These are phyloP conservation scores for Microstegium vimineum DNA, from an alignment of 176 grass and related monocot species.

Conservation along the genomic window DNA sequence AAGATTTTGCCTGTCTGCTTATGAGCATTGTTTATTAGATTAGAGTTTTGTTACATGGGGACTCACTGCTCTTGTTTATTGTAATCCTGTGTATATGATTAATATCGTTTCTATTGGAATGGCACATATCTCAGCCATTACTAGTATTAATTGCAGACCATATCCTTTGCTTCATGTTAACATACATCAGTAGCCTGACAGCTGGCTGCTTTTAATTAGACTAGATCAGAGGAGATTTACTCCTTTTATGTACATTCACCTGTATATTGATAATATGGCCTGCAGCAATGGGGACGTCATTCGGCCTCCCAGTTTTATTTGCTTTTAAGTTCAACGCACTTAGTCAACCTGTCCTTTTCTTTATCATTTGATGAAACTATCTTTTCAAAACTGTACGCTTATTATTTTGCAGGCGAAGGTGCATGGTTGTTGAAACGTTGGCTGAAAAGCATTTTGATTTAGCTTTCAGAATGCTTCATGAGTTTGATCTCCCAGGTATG, in stretches of 20 bases:
- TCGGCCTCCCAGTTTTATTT: background rate
- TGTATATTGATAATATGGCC: background rate
- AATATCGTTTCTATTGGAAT: background rate
- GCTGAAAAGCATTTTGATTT: constrained; percentile 96
- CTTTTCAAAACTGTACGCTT: background rate
- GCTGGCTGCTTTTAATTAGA: background rate
- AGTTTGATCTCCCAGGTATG: constrained; percentile 90
- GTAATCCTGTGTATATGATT: background rate
- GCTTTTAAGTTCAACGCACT: background rate
- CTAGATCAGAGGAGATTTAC: background rate
- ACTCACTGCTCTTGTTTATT: background rate
- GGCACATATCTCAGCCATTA: background rate
- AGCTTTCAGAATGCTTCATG: constrained; percentile 86
- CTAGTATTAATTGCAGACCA: background rate
- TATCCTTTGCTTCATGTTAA: background rate
- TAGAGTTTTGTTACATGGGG: background rate
- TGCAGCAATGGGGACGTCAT: background rate
- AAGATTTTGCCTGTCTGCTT: background rate
- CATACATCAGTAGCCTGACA: background rate
- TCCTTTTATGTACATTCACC: background rate
- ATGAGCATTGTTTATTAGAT: background rate
- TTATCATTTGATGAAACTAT: background rate
- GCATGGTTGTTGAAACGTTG: constrained; percentile 80
- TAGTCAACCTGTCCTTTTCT: background rate
- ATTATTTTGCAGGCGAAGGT: constrained; percentile 74